Conservation (phyloP, 257 asterid species). For the Leonotis leonurus region DNA sequence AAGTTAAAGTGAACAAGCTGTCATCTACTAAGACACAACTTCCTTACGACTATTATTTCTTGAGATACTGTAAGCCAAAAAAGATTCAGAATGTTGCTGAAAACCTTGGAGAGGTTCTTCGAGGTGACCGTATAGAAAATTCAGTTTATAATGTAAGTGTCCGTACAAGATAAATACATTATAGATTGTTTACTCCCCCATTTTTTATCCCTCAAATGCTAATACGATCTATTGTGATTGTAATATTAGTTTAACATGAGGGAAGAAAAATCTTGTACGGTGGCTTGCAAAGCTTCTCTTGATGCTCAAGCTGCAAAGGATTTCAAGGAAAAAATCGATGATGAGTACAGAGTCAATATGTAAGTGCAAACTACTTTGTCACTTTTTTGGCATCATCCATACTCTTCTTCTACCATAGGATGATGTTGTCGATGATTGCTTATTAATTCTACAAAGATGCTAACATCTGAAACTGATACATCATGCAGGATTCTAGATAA, state of each 20-base stretch:
- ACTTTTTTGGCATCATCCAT: not conserved
- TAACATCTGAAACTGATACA: slow-evolving; percentile 20
- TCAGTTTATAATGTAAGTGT: slow-evolving; percentile 59
- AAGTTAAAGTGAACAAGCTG: slow-evolving; percentile 81
- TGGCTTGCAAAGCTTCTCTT: slow-evolving; percentile 55
- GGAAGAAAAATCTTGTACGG: slow-evolving; percentile 59
- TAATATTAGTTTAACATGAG: slow-evolving; percentile 63
- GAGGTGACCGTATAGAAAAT: slow-evolving; percentile 89
- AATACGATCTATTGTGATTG: slow-evolving; percentile 4
- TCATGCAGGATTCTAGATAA: slow-evolving; percentile 80
- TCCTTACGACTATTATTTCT: slow-evolving; percentile 78
- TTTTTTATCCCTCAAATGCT: slow-evolving; percentile 1
- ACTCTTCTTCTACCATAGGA: not conserved
- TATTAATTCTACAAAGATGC: slow-evolving; percentile 3
- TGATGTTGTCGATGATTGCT: slow-evolving; percentile 1
- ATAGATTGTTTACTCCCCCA: not conserved
- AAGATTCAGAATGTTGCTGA: slow-evolving; percentile 63
- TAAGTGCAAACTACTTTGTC: slow-evolving; percentile 28
- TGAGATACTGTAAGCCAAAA: slow-evolving; percentile 68
- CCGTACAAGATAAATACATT: not conserved
- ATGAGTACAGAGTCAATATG: slow-evolving; percentile 80
- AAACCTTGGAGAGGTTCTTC: slow-evolving; percentile 86
- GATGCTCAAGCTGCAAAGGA: slow-evolving; percentile 66
- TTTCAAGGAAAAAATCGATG: slow-evolving; percentile 83
- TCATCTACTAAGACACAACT: slow-evolving; percentile 92